Percentiles rank a stretch among this genome's conserved stretches.
Evolutionary conservation across 192 early-diverging fungal genomes (phyloP).

Genomic region (Gryganskiella cystojenkinii): DNA sequence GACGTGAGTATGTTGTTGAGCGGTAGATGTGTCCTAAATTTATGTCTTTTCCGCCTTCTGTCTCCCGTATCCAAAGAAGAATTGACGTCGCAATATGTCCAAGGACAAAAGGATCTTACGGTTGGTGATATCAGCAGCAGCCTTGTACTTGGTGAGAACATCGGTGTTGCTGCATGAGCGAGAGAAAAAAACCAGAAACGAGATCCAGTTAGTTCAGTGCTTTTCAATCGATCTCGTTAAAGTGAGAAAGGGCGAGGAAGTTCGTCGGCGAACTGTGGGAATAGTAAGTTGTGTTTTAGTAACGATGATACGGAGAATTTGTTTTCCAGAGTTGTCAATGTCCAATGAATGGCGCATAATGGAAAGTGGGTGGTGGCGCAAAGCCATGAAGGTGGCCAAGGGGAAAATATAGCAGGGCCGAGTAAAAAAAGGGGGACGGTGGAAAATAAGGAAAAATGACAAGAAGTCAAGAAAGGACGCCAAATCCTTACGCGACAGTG

Average conservation of each 20-base stretch:
- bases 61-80: no score
- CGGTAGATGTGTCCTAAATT: no score
- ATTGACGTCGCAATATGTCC: no score
- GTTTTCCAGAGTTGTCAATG: background rate
- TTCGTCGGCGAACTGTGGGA: no score
- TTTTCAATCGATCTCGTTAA: no score
- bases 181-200: background rate
- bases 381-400: background rate
- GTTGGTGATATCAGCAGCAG: constrained; percentile 90
- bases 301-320: background rate
- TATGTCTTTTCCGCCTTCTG: no score
- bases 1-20: no score
- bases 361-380: background rate
- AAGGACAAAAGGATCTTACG: constrained; percentile 55
- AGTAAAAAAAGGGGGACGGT: background rate
- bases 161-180: constrained; percentile 62
- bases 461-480: background rate
- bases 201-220: no score
- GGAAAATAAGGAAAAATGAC: background rate
- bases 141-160: constrained; percentile 93
- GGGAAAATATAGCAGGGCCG: background rate
- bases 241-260: no score
- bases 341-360: no score
- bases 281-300: background rate
- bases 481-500: constrained; percentile 51